These are phyloP conservation scores for Monoraphidium neglectum DNA, from an alignment of 139 green algal genomes.

Conservation along the genomic window DNA sequence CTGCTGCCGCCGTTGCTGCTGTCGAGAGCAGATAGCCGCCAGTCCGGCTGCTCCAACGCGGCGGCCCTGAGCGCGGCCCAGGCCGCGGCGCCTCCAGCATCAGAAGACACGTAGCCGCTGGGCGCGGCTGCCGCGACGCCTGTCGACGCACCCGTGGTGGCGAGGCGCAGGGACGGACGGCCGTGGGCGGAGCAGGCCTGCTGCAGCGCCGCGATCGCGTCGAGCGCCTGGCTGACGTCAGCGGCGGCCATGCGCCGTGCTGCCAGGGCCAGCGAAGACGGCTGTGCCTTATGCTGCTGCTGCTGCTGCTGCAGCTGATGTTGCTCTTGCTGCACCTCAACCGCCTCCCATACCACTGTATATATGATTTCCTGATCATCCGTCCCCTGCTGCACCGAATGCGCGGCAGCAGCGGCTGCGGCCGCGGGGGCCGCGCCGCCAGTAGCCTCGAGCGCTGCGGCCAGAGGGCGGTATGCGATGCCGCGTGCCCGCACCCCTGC, in stretches of 20 bases:
- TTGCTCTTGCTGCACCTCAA: too few species aligned
- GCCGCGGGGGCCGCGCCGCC: too few species aligned
- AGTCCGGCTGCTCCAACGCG: conserved; percentile 10
- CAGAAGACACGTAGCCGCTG: background rate
- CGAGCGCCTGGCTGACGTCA: background rate
- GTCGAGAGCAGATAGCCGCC: background rate
- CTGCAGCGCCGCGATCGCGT: background rate
- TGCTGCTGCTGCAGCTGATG: background rate
- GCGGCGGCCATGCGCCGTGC: too few species aligned
- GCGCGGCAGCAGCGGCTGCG: too few species aligned
- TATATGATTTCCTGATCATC: too few species aligned
- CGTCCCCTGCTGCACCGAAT: too few species aligned
- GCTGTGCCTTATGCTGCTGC: background rate
- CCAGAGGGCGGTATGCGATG: too few species aligned
- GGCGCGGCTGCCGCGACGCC: background rate
- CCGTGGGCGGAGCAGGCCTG: background rate
- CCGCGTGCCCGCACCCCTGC: too few species aligned
- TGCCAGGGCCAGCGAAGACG: background rate
- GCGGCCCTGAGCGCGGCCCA: conserved; percentile 11
- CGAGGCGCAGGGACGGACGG: background rate
- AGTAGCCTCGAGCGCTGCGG: too few species aligned
- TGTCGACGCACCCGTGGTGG: background rate
- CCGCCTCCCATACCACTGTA: background rate
- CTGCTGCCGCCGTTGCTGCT: background rate
- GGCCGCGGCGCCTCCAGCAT: background rate